Percentiles rank a stretch among this genome's conserved stretches.
Evolutionary conservation across 768 basidiomycete genomes (phyloP).

Genomic region (Hygrocybe punicea): DNA sequence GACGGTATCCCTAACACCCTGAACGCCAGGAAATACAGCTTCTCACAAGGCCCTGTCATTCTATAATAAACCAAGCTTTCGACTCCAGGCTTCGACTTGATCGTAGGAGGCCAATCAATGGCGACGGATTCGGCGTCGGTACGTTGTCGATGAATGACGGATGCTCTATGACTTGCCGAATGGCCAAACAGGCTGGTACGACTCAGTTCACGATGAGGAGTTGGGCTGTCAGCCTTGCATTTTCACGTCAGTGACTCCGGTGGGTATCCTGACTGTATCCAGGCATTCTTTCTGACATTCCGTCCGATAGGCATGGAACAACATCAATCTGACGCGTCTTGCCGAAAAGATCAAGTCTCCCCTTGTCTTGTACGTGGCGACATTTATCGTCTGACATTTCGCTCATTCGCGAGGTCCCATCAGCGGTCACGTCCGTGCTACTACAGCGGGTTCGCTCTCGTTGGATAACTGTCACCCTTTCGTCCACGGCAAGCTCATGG

Average conservation of each 20-base stretch:
- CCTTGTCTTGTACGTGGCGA: constrained; percentile 79
- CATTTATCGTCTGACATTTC: neutral
- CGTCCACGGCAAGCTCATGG: constrained; percentile 88
- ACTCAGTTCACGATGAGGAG: constrained; percentile 78
- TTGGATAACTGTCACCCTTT: constrained; percentile 96
- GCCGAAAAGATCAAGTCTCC: constrained; percentile 98
- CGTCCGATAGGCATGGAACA: constrained; percentile 83
- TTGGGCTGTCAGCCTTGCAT: constrained; percentile 87
- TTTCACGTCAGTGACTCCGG: constrained; percentile 93
- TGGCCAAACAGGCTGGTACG: constrained; percentile 80
- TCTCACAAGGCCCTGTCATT: constrained; percentile 91
- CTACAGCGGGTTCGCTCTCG: constrained; percentile 88
- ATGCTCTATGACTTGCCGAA: neutral
- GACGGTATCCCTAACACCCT: neutral
- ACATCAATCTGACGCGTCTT: constrained; percentile 85
- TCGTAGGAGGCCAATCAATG: constrained; percentile 80
- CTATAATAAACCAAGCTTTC: constrained; percentile 96
- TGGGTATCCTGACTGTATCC: constrained; percentile 32
- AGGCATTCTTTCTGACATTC: neutral
- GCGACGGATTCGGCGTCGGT: constrained; percentile 97
- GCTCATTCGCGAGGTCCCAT: constrained; percentile 6
- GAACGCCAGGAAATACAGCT: constrained; percentile 43
- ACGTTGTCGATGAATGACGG: constrained; percentile 23
- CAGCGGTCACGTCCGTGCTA: constrained; percentile 89
- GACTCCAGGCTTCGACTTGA: constrained; percentile 88